A percentile compares a stretch with the other conserved stretches of the same genome.
phyloP scores from a whole-genome alignment of 2,329 filamentous ascomycete genomes.

The Botryosphaeria agaves region DNA sequence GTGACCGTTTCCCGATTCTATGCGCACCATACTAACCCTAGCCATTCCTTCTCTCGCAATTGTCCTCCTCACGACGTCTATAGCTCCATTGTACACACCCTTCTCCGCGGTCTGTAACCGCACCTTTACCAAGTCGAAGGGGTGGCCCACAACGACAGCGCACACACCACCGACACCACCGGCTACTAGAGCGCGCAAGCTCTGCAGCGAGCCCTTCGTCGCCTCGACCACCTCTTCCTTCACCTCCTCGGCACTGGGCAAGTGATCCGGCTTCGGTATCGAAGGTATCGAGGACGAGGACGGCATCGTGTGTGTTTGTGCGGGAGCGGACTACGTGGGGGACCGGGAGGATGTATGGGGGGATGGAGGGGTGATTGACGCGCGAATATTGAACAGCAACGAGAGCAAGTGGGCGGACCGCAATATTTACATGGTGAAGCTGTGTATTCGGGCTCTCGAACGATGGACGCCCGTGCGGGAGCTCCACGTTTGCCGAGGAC shows the following conservation, averaged over 20 bases:
- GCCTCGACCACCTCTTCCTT: constrained; percentile 34
- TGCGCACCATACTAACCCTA: constrained; percentile 16
- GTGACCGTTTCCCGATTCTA: background rate
- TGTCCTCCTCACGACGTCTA: constrained; percentile 83
- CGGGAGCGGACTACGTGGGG: no score
- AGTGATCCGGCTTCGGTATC: no score
- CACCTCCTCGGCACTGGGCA: constrained; percentile 26
- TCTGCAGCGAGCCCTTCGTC: constrained; percentile 38
- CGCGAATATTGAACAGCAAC: no score
- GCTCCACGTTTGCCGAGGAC: no score
- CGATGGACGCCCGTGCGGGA: no score
- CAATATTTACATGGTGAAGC: no score
- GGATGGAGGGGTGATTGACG: no score
- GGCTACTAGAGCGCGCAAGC: constrained; percentile 66
- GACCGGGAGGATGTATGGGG: no score
- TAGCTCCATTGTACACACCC: constrained; percentile 75
- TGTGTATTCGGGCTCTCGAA: no score
- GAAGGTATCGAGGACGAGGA: no score
- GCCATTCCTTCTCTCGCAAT: constrained; percentile 69
- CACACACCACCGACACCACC: constrained; percentile 89
- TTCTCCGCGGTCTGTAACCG: constrained; percentile 89
- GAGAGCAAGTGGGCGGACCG: no score
- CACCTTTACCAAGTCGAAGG: constrained; percentile 96
- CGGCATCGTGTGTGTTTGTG: no score
- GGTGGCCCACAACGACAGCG: constrained; percentile 83